Percentiles rank a stretch among this genome's conserved stretches.
Evolutionary conservation across 2,329 filamentous ascomycete species (phyloP).

Genomic region (Tolypocladium guangdongense): DNA sequence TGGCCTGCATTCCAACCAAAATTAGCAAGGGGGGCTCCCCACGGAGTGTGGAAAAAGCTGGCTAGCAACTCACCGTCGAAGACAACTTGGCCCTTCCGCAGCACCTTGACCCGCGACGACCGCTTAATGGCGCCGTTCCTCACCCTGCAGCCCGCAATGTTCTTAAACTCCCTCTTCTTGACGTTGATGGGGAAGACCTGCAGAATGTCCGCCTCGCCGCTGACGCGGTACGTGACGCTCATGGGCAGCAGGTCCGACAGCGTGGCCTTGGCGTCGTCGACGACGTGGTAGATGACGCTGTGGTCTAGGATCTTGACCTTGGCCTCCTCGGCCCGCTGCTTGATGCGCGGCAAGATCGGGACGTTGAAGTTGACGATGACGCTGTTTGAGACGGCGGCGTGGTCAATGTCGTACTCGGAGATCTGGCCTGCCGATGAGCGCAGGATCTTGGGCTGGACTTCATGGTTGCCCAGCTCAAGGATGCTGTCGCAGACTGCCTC

Average conservation of each 20-base stretch:
- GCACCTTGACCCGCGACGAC: conserved; percentile 56
- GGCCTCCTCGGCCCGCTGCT: conserved; percentile 55
- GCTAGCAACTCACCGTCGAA: conserved; percentile 61
- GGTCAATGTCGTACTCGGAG: conserved; percentile 78
- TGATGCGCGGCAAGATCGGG: conserved; percentile 54
- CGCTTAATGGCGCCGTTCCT: conserved; percentile 65
- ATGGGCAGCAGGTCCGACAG: conserved; percentile 62
- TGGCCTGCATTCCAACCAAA: conserved; percentile 41
- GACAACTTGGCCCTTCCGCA: conserved; percentile 58
- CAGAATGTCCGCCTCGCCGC: conserved; percentile 79
- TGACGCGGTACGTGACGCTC: conserved; percentile 55
- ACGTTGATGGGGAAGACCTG: conserved; percentile 78
- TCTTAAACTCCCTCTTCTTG: conserved; percentile 57
- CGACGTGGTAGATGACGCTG: conserved; percentile 73
- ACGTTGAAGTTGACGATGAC: conserved; percentile 83
- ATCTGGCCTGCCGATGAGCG: conserved; percentile 68
- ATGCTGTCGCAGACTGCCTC: conserved; percentile 79
- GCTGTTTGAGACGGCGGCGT: conserved; percentile 66
- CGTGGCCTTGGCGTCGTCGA: conserved; percentile 58
- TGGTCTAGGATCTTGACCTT: conserved; percentile 74
- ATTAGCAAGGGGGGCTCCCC: conserved; percentile 6
- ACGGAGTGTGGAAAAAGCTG: not conserved
- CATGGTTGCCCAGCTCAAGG: conserved; percentile 68
- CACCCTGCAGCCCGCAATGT: conserved; percentile 80
- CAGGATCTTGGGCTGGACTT: conserved; percentile 68